Percentiles rank a stretch among this genome's conserved stretches.
Evolutionary conservation across 495 filamentous ascomycete genomes (phyloP).

Genomic region (Opeltia flavorubescens): DNA sequence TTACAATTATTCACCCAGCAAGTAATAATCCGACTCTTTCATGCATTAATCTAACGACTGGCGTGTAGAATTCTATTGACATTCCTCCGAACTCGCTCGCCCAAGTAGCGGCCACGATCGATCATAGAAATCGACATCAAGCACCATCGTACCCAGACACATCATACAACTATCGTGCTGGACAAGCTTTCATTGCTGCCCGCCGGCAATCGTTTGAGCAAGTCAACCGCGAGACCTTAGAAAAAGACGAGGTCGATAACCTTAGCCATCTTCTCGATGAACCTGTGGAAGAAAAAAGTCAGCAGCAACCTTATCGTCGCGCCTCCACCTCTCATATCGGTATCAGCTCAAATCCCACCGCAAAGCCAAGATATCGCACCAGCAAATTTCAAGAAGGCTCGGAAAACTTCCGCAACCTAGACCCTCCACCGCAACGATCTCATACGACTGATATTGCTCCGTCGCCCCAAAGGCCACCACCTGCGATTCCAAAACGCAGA

Average conservation of each 20-base stretch:
- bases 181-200: slow-evolving; percentile 17
- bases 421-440: not conserved
- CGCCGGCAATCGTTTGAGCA: slow-evolving; percentile 4
- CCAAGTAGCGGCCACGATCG: slow-evolving; percentile 41
- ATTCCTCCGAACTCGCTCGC: slow-evolving; percentile 44
- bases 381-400: not conserved
- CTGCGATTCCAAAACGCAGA: not conserved
- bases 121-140: slow-evolving; percentile 25
- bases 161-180: slow-evolving; percentile 12
- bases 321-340: not conserved
- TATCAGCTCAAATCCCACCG: not conserved
- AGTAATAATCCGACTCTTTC: slow-evolving; percentile 1
- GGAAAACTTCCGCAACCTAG: not conserved
- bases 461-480: not conserved
- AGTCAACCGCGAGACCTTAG: not conserved
- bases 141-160: slow-evolving; percentile 5
- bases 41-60: slow-evolving; percentile 8
- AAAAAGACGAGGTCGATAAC: not conserved
- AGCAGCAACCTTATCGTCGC: not conserved
- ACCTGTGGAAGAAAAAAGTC: not conserved
- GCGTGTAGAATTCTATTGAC: slow-evolving; percentile 37
- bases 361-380: not conserved
- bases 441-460: not conserved
- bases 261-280: not conserved
- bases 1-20: slow-evolving; percentile 42